Evolutionary conservation across 805 yeast genomes (phyloP).

Genomic region (Hanseniaspora osmophila): DNA sequence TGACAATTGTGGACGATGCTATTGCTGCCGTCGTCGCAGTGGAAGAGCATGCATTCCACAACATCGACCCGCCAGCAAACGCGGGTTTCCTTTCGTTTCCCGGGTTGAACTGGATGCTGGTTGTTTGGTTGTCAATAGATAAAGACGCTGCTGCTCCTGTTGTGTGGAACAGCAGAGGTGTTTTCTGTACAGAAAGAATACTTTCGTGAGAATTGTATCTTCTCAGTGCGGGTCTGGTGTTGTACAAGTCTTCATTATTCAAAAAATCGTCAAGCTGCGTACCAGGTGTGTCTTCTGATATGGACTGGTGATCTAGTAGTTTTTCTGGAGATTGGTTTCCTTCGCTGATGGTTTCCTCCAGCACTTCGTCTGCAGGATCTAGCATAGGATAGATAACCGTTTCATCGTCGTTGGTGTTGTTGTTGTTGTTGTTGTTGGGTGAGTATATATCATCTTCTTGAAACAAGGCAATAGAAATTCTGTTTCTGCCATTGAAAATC

Average conservation of each 20-base stretch:
- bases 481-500: slow-evolving; percentile 21
- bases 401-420: slow-evolving; percentile 1
- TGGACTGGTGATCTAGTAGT: no score
- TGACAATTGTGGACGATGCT: not conserved
- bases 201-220: slow-evolving; percentile 23
- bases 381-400: slow-evolving; percentile 1
- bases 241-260: slow-evolving; percentile 1
- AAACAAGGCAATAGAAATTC: slow-evolving; percentile 21
- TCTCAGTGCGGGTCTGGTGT: slow-evolving; percentile 10
- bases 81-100: no score
- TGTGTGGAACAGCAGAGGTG: slow-evolving; percentile 1
- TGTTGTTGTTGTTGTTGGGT: not conserved
- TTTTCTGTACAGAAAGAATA: slow-evolving; percentile 13
- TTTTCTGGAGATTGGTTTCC: no score
- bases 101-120: no score
- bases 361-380: slow-evolving; percentile 1
- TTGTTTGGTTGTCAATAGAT: not conserved
- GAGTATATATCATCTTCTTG: slow-evolving; percentile 11
- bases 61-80: no score
- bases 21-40: not conserved
- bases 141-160: not conserved
- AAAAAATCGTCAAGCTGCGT: slow-evolving; percentile 1
- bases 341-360: not conserved
- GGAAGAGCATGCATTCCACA: not conserved
- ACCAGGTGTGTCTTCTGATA: no score